Conservation (phyloP, 2,329 filamentous ascomycete species). For the Microascus cirrosus region DNA sequence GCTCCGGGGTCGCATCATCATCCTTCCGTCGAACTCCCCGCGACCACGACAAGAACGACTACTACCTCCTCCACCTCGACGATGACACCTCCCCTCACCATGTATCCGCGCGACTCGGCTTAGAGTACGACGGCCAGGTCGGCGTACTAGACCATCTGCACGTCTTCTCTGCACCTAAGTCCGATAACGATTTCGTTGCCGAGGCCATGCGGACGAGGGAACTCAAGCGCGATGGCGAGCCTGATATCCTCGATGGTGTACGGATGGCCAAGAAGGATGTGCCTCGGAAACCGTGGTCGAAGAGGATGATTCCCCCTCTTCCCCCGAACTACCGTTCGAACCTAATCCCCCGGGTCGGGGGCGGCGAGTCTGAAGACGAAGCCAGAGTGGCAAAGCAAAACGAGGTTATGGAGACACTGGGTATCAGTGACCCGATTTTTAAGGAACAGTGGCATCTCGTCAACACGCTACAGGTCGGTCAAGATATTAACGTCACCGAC, state of each 20-base stretch:
- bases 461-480: constrained; percentile 69
- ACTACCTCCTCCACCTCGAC: constrained; percentile 83
- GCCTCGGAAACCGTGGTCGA: constrained; percentile 38
- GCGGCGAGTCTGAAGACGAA: constrained; percentile 10
- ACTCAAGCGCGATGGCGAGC: constrained; percentile 17
- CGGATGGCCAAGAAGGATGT: constrained; percentile 67
- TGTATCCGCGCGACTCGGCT: constrained; percentile 61
- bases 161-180: constrained; percentile 66
- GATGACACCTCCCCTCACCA: constrained; percentile 51
- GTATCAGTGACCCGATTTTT: constrained; percentile 84
- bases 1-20: constrained; percentile 34
- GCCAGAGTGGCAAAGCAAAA: constrained; percentile 46
- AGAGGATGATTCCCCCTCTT: constrained; percentile 33
- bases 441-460: constrained; percentile 90
- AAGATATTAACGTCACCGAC: constrained; percentile 94
- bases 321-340: constrained; percentile 14
- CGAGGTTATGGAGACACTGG: constrained; percentile 52
- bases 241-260: constrained; percentile 60
- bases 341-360: neutral
- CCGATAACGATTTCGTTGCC: constrained; percentile 44
- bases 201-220: constrained; percentile 5
- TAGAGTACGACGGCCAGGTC: constrained; percentile 71
- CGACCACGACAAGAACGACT: constrained; percentile 71
- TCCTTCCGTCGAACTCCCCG: constrained; percentile 31
- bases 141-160: constrained; percentile 72